Evolutionary conservation across 2,329 filamentous ascomycete genomes (phyloP).

Genomic region (Calonectria montana): DNA sequence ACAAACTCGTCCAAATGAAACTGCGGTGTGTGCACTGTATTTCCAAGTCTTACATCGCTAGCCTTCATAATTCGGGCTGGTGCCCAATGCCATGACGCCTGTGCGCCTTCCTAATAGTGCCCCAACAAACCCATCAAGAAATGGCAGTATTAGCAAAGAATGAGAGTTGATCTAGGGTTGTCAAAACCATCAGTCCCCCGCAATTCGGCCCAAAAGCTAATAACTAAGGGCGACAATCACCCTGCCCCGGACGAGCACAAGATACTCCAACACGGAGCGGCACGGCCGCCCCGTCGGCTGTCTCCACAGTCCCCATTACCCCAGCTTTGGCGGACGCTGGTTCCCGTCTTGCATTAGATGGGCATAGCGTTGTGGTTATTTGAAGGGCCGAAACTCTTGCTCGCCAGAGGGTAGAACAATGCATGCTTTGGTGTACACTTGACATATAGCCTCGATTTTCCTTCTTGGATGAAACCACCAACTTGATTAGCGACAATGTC

Average conservation of each 20-base stretch:
- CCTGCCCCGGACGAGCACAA: not conserved
- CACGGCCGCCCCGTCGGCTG: not conserved
- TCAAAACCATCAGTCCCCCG: not conserved
- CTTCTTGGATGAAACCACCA: not conserved
- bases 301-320: not conserved
- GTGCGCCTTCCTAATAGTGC: too few species aligned
- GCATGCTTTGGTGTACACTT: not conserved
- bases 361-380: slow-evolving; percentile 4
- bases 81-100: too few species aligned
- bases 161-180: not conserved
- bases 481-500: slow-evolving; percentile 10
- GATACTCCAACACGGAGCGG: not conserved
- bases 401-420: not conserved
- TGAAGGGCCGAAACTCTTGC: not conserved
- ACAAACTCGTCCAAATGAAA: too few species aligned
- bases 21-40: too few species aligned
- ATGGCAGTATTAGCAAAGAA: not conserved
- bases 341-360: not conserved
- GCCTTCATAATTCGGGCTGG: too few species aligned
- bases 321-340: not conserved
- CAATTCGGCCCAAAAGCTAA: not conserved
- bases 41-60: too few species aligned
- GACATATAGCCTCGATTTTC: not conserved
- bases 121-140: not conserved
- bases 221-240: slow-evolving; percentile 12